A percentile compares a stretch with the other conserved stretches of the same genome.
phyloP scores from a whole-genome alignment of 1,284 basidiomycete species.

The Ceratobasidium sp. region DNA sequence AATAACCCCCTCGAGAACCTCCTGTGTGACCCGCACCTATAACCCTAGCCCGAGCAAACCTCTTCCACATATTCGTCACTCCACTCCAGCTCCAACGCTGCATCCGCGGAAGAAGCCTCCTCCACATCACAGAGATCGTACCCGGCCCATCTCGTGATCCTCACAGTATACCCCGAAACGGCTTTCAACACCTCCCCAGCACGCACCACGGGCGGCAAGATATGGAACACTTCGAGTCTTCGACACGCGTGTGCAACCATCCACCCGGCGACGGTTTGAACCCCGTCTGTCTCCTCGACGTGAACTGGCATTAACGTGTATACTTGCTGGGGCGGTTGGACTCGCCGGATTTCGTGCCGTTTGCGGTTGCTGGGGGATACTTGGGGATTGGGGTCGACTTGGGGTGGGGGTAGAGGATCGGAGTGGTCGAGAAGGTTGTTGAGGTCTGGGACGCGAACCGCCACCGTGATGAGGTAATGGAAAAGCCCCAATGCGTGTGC shows the following conservation, averaged over 20 bases:
- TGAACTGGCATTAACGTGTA: conserved; percentile 29
- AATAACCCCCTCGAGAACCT: not conserved
- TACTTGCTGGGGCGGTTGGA: conserved; percentile 2
- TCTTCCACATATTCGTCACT: conserved; percentile 29
- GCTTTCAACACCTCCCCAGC: conserved; percentile 29
- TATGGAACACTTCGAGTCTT: conserved; percentile 36
- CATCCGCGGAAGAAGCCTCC: conserved; percentile 29
- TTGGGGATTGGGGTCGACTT: conserved; percentile 36
- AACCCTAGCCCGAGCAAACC: conserved; percentile 11
- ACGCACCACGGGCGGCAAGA: conserved; percentile 21
- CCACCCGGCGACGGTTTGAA: conserved; percentile 36
- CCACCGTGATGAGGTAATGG: conserved; percentile 20
- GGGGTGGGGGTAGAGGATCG: conserved; percentile 29
- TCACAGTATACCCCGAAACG: conserved; percentile 32
- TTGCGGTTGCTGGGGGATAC: conserved; percentile 18
- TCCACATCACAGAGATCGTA: conserved; percentile 39
- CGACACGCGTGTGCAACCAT: conserved; percentile 41
- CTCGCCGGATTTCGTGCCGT: conserved; percentile 30
- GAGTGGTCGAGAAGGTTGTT: conserved; percentile 36
- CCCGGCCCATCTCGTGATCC: conserved; percentile 42
- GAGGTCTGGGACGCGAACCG: conserved; percentile 38
- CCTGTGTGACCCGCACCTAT: not conserved
- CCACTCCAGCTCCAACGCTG: conserved; percentile 34
- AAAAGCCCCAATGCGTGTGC: conserved; percentile 28
- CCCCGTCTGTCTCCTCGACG: conserved; percentile 32